Evolutionary conservation across 1,284 basidiomycete species (phyloP), one percentile per base, ranked within the genome.

Genomic region (Ganoderma leucocontextum): DNA sequence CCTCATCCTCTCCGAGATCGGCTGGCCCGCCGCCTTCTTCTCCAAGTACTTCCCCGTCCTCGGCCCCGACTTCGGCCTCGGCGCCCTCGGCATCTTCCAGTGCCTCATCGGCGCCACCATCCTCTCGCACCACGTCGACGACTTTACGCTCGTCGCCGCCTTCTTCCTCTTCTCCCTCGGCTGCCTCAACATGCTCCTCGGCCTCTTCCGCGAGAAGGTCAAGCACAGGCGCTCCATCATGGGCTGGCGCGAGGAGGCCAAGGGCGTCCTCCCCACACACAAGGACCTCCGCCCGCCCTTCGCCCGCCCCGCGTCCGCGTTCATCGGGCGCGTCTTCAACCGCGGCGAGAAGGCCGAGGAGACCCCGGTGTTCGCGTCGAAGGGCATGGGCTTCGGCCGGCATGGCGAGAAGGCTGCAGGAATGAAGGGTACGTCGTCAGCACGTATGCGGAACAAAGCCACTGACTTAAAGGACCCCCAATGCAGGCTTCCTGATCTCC

Each of bases 131-230:
- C 90, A 90, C 75, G 90, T 93, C 66, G 86, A 90, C 72, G 86
- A 87, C 70, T 95, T 96, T 79, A 87, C 94, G 1, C 90, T 95
- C 74, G 93, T 95, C 66, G 86, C 93, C 1, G 91, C 91, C 60
- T 96, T 95, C 87, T 89, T 96, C 82, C 87, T 96, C 70, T 96
- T 96, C 82, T 86, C 93, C 70, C 76, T 96, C 67, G 94, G 93
- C 17, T 93, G 93, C 78, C 79, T 96, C 65, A 95, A 97, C 85
- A 89, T 95, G 72, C 80, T 95, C 67, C 85, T 92, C 66, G 91
- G 92, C 41, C 86, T 93, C 81, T 92, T 89, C 86, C 89, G 91
- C 70, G 84, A 86, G 75, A 82, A 80, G 25, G 89, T 85, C 72
- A 91, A 91, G 78, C 70, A 77, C 60, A 87, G 86, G 69, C 89